Evolutionary conservation across 2,329 filamentous ascomycete genomes (phyloP).

Genomic region (Fusarium chlamydosporum): DNA sequence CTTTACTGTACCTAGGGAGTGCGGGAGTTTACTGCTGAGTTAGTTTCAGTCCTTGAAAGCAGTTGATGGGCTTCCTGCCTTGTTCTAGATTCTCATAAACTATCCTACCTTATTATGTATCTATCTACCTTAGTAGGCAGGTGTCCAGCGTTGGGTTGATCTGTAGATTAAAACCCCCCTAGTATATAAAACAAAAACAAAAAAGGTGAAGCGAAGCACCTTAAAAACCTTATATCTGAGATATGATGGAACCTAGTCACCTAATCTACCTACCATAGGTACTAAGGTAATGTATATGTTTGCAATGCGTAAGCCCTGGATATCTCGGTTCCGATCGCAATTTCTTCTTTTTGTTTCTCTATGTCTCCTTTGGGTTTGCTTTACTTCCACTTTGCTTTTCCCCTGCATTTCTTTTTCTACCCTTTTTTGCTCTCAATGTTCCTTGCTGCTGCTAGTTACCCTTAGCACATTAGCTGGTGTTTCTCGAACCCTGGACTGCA

Average conservation of each 20-base stretch:
- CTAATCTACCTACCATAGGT: no score
- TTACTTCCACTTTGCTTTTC: slow-evolving; percentile 22
- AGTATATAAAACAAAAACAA: neutral
- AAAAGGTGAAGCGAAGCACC: neutral
- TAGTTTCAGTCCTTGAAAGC: slow-evolving; percentile 7
- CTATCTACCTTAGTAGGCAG: no score
- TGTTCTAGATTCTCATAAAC: slow-evolving; percentile 1
- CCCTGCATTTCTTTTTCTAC: neutral
- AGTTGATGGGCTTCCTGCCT: slow-evolving; percentile 9
- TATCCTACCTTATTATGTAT: neutral
- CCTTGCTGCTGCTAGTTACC: slow-evolving; percentile 20
- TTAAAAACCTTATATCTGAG: slow-evolving; percentile 11
- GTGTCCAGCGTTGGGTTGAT: neutral
- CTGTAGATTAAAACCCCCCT: slow-evolving; percentile 3
- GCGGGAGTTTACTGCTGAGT: neutral
- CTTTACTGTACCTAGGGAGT: neutral
- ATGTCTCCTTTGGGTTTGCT: slow-evolving; percentile 10
- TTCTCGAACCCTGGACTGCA: slow-evolving; percentile 44
- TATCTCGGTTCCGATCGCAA: slow-evolving; percentile 19
- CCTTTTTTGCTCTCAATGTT: slow-evolving; percentile 12
- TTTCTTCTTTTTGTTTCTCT: slow-evolving; percentile 23
- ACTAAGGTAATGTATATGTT: neutral
- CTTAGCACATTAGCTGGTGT: slow-evolving; percentile 19
- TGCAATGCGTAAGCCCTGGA: slow-evolving; percentile 22
- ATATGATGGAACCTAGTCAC: slow-evolving; percentile 22